Evolutionary conservation across 768 basidiomycete species (phyloP).

Genomic region (Dioszegia hungarica): DNA sequence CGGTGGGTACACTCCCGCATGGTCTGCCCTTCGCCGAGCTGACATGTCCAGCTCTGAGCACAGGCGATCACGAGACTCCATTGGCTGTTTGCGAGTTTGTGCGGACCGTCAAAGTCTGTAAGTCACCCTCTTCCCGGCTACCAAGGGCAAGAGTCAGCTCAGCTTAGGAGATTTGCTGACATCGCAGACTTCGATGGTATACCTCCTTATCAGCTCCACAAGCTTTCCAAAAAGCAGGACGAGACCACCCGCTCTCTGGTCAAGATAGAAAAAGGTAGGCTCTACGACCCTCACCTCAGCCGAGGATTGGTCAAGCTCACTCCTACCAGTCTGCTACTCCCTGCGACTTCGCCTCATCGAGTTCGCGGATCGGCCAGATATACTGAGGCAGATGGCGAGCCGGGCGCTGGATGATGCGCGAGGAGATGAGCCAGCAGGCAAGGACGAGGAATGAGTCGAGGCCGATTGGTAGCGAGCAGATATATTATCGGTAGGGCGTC

Average conservation of each 20-base stretch:
- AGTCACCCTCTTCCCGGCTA: slow-evolving; percentile 11
- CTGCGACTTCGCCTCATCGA: slow-evolving; percentile 43
- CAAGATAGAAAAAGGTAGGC: slow-evolving; percentile 87
- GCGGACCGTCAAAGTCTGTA: slow-evolving; percentile 49
- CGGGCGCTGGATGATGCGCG: slow-evolving; percentile 43
- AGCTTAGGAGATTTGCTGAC: not conserved
- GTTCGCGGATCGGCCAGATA: slow-evolving; percentile 46
- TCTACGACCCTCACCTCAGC: not conserved
- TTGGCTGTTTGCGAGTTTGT: slow-evolving; percentile 48
- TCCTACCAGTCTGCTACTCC: slow-evolving; percentile 43
- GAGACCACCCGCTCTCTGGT: slow-evolving; percentile 81
- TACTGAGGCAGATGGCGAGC: slow-evolving; percentile 43
- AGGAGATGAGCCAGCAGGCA: not conserved
- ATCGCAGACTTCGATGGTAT: slow-evolving; percentile 70
- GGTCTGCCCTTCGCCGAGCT: no score
- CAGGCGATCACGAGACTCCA: slow-evolving; percentile 45
- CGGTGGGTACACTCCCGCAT: slow-evolving; percentile 50
- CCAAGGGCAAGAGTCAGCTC: not conserved
- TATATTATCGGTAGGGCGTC: no score
- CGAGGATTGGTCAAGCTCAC: not conserved
- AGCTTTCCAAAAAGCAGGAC: slow-evolving; percentile 74
- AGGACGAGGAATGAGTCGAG: not conserved
- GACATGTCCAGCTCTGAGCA: slow-evolving; percentile 33
- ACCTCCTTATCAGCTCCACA: slow-evolving; percentile 50
- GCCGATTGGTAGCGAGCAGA: no score